Percentiles rank a stretch among this genome's conserved stretches.
phyloP scores from a whole-genome alignment of 202 grass and related monocot species.

The Panicum virgatum region DNA sequence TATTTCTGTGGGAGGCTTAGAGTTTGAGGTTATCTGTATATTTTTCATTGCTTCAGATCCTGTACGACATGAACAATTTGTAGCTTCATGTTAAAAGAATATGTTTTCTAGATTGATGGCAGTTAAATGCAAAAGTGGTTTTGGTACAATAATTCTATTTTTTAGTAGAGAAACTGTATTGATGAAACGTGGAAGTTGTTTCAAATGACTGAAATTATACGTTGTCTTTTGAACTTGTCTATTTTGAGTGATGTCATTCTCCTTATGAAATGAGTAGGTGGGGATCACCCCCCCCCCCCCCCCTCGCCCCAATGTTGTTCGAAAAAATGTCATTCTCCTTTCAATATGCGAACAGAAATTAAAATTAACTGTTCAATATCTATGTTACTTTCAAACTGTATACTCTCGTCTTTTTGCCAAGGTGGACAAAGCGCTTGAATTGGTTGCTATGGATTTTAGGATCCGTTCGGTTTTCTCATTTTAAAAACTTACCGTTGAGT shows the following conservation, averaged over 20 bases:
- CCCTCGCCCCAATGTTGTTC: too few species aligned
- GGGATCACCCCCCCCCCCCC: too few species aligned
- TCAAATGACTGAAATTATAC: background rate
- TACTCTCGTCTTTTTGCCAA: background rate
- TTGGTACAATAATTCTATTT: background rate
- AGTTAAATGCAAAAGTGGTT: background rate
- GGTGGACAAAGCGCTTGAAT: too few species aligned
- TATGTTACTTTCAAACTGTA: background rate
- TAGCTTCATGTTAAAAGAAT: slow-evolving; percentile 12
- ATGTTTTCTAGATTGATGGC: background rate
- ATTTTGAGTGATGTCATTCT: background rate
- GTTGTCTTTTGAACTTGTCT: background rate
- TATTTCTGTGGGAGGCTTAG: slow-evolving; percentile 6
- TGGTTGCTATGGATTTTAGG: too few species aligned
- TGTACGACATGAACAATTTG: background rate
- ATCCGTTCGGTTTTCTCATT: too few species aligned
- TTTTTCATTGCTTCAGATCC: slow-evolving; percentile 17
- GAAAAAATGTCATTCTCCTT: too few species aligned
- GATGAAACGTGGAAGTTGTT: background rate
- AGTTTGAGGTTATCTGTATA: background rate
- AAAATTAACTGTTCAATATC: background rate
- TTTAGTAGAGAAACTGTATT: too few species aligned
- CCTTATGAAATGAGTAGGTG: too few species aligned
- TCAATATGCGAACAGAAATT: background rate
- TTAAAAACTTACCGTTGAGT: too few species aligned